Conservation (phyloP, 23 red algal genomes). For the Gracilaria gracilis region DNA sequence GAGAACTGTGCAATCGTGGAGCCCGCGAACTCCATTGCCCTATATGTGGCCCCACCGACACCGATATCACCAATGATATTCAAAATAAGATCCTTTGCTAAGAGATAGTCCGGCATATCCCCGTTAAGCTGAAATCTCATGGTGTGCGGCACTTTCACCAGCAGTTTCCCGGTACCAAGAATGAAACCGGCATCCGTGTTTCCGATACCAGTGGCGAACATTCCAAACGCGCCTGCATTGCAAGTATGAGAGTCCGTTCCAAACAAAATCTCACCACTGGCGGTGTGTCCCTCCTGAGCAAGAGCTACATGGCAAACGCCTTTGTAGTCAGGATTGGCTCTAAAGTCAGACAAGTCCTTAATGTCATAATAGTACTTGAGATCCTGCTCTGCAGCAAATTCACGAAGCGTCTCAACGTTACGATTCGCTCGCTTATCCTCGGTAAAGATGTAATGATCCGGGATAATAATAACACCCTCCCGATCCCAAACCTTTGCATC, state of each 20-base stretch:
- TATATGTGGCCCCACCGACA: conserved; percentile 93
- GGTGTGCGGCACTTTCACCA: conserved; percentile 95
- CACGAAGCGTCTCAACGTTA: conserved; percentile 91
- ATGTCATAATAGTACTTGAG: conserved; percentile 99
- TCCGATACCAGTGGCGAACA: conserved; percentile 99
- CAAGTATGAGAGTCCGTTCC: conserved; percentile 99
- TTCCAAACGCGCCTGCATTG: conserved; percentile 96
- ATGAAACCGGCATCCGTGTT: conserved; percentile 97
- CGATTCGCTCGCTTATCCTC: conserved; percentile 90
- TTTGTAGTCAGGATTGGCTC: conserved; percentile 95
- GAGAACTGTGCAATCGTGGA: conserved; percentile 78
- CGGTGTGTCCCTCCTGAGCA: conserved; percentile 95
- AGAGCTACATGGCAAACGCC: conserved; percentile 98
- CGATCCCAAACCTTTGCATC: conserved; percentile 92
- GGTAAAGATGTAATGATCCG: conserved; percentile 99
- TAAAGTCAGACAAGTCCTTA: conserved; percentile 76
- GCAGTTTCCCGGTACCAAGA: conserved; percentile 96
- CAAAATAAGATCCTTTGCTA: conserved; percentile 97
- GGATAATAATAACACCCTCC: conserved; percentile 95
- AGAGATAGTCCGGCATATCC: conserved; percentile 90
- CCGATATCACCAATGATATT: conserved; percentile 98
- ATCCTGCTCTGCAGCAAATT: conserved; percentile 91
- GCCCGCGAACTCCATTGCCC: conserved; percentile 97
- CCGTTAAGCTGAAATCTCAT: conserved; percentile 96
- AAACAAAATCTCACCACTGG: conserved; percentile 95